These are phyloP conservation scores for Singerocomus inundabilis DNA, from an alignment of 1,284 basidiomycete species.

Conservation along the genomic window DNA sequence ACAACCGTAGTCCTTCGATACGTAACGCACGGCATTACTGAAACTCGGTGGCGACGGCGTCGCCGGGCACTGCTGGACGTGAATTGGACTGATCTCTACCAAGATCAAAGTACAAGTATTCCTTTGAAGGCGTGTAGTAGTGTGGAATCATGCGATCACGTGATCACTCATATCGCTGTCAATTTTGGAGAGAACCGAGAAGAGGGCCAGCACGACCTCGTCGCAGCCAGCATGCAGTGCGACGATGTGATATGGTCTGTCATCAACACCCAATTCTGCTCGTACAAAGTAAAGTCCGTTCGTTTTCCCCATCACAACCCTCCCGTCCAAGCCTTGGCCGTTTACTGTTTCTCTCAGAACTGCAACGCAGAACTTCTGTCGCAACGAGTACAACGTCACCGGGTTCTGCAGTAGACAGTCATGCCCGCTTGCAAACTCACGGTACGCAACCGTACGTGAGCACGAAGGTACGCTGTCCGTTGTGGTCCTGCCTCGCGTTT, in stretches of 20 bases:
- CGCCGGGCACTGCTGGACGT: not conserved
- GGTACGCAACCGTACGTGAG: slow-evolving; percentile 97
- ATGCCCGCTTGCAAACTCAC: slow-evolving; percentile 95
- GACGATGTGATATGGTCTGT: slow-evolving; percentile 97
- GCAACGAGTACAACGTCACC: slow-evolving; percentile 98
- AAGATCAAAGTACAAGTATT: not conserved
- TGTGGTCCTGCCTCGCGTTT: not conserved
- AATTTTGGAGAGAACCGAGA: not conserved
- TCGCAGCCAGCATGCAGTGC: slow-evolving; percentile 62
- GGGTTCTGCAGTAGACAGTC: slow-evolving; percentile 97
- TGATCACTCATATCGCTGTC: not conserved
- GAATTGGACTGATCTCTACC: not conserved
- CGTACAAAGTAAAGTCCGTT: slow-evolving; percentile 95
- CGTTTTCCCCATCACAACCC: not conserved
- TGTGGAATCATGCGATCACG: not conserved
- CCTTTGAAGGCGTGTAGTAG: no score
- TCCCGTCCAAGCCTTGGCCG: slow-evolving; percentile 6
- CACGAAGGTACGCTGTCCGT: slow-evolving; percentile 73
- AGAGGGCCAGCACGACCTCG: not conserved
- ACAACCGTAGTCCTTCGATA: not conserved
- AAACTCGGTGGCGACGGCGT: not conserved
- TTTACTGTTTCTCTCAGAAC: slow-evolving; percentile 54
- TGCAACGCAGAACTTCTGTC: slow-evolving; percentile 93
- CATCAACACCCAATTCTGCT: slow-evolving; percentile 92
- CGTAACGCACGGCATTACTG: not conserved